Percentiles rank a stretch among this genome's conserved stretches.
phyloP scores from a whole-genome alignment of 805 yeast species.

The Candida methanosorbosa region DNA sequence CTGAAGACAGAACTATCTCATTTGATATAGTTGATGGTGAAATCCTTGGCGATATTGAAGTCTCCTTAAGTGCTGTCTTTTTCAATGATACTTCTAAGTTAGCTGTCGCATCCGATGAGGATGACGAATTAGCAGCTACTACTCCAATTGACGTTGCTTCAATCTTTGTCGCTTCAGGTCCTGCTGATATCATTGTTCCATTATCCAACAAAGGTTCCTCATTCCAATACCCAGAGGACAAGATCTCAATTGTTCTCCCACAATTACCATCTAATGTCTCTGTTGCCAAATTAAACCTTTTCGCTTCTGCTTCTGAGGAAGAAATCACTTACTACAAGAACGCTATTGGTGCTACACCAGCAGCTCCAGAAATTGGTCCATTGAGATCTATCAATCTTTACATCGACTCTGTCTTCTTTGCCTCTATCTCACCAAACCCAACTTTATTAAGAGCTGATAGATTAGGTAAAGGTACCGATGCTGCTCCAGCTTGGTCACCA shows the following conservation, averaged over 20 bases:
- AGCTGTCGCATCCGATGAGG: too few species aligned
- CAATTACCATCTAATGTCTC: slow-evolving; percentile 16
- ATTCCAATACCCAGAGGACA: slow-evolving; percentile 15
- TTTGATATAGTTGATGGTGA: slow-evolving; percentile 19
- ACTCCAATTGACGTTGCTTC: slow-evolving; percentile 3
- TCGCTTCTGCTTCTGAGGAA: slow-evolving; percentile 21
- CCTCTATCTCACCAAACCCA: slow-evolving; percentile 22
- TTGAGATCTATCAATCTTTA: slow-evolving; percentile 20
- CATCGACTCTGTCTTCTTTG: slow-evolving; percentile 13
- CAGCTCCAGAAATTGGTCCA: slow-evolving; percentile 15
- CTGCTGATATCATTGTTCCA: slow-evolving; percentile 17
- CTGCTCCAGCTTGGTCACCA: slow-evolving; percentile 16
- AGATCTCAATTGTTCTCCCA: slow-evolving; percentile 14
- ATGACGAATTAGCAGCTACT: too few species aligned
- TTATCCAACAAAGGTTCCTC: slow-evolving; percentile 13
- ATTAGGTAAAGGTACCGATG: slow-evolving; percentile 6
- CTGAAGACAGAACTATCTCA: slow-evolving; percentile 6
- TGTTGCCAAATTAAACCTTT: slow-evolving; percentile 17
- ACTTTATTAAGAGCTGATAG: slow-evolving; percentile 19
- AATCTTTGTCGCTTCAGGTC: slow-evolving; percentile 14
- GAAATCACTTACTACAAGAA: slow-evolving; percentile 18
- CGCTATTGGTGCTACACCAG: slow-evolving; percentile 5
- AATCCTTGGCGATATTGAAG: slow-evolving; percentile 8
- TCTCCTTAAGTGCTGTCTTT: slow-evolving; percentile 16
- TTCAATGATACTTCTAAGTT: slow-evolving; percentile 15